These are phyloP conservation scores for Fusarium decemcellulare DNA, from an alignment of 2,329 filamentous ascomycete species.

Conservation along the genomic window DNA sequence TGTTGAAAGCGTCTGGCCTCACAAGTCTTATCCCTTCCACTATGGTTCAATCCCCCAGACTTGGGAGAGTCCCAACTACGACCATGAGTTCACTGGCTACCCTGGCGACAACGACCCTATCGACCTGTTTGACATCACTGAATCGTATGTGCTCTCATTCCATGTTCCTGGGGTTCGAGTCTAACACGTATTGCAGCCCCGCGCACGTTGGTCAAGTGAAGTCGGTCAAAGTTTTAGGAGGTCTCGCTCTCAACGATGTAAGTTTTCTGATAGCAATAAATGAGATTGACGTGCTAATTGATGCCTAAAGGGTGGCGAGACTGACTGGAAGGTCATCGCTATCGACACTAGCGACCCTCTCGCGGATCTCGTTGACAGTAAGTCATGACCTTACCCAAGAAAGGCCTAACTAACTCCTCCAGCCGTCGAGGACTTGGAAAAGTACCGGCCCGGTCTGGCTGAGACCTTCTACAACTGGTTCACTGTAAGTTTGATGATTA, in stretches of 20 bases:
- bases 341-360: conserved; percentile 57
- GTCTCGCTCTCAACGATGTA: conserved; percentile 57
- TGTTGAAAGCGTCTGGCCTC: conserved; percentile 59
- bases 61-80: conserved; percentile 59
- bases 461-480: conserved; percentile 57
- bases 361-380: conserved; percentile 52
- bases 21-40: conserved; percentile 59
- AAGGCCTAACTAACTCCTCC: conserved; percentile 10
- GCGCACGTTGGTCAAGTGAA: conserved; percentile 57
- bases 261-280: background rate
- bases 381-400: background rate
- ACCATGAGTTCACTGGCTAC: conserved; percentile 55
- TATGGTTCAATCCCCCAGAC: conserved; percentile 62
- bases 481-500: conserved; percentile 52
- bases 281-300: fast-evolving
- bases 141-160: conserved; percentile 12
- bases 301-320: conserved; percentile 46
- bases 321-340: conserved; percentile 58
- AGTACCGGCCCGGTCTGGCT: conserved; percentile 54
- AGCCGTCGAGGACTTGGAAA: conserved; percentile 56
- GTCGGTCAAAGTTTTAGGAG: conserved; percentile 59
- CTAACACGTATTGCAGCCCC: conserved; percentile 20
- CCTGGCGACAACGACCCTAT: conserved; percentile 60
- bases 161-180: fast-evolving
- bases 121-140: conserved; percentile 57